phyloP scores from a whole-genome alignment of 179 eudicot species.

The Spinacia oleracea region DNA sequence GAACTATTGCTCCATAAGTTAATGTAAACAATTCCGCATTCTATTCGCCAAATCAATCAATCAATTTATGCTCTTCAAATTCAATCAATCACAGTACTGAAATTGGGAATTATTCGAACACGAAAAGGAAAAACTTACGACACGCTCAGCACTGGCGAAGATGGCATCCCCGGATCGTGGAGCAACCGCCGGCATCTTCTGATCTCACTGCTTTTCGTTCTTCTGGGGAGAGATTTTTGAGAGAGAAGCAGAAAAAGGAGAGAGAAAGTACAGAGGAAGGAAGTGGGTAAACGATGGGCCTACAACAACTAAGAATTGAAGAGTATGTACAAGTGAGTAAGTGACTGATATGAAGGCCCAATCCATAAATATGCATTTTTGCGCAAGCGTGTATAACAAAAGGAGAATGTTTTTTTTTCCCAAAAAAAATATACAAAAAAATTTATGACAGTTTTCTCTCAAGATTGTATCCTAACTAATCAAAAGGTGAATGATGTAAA shows the following conservation, averaged over 20 bases:
- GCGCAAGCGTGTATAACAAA: too few relatives aligned
- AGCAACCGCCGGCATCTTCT: constrained; percentile 58
- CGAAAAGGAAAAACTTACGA: constrained; percentile 37
- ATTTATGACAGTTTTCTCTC: too few relatives aligned
- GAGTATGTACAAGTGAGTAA: too few relatives aligned
- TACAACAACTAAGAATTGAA: too few relatives aligned
- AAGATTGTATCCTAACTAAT: too few relatives aligned
- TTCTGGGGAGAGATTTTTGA: neutral
- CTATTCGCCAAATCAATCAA: constrained; percentile 27
- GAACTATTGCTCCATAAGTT: constrained; percentile 94
- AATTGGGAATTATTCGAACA: neutral
- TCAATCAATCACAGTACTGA: too few relatives aligned
- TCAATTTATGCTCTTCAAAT: neutral
- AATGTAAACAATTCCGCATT: constrained; percentile 92
- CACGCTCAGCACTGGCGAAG: constrained; percentile 76
- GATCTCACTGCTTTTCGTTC: neutral
- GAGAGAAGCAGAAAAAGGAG: neutral
- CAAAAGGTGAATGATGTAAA: too few relatives aligned
- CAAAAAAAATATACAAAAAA: too few relatives aligned
- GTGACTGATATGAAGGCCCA: too few relatives aligned
- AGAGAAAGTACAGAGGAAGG: neutral
- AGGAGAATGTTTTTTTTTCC: too few relatives aligned
- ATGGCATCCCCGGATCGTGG: constrained; percentile 92
- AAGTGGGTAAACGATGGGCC: too few relatives aligned
- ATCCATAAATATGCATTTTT: too few relatives aligned